Evolutionary conservation across 257 asterid species (phyloP), one percentile per base, ranked within the genome.

Genomic region (Prunella vulgaris): DNA sequence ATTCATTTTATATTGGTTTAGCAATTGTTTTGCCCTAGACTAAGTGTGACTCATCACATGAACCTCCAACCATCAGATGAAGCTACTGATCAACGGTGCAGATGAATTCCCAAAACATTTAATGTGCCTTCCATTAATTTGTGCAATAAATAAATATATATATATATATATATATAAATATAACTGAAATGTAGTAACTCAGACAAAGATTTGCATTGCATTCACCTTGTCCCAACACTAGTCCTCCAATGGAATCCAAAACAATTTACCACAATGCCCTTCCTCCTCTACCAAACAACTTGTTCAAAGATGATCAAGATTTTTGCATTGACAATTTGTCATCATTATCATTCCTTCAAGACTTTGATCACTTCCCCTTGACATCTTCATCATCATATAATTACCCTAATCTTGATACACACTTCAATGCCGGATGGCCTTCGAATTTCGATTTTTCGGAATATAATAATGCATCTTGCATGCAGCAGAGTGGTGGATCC

Each of bases 331-430:
- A 73, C 46, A 77, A 79, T 33, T 46, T 73, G 24, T 49, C 67
- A n/a, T 74, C 27, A 20, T 44, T 69, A 13, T 69, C 84, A 13
- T 72, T 72, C 59, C 88, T 80, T 37, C 89, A 87, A 59, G 89
- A 86, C 54, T 84, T 86, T 25, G 90, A 87, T 27, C 87, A 81
- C 24, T 80, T 77, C n/a, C 32, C 84, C 0, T 14, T 74, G 18
- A 38, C 53, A 38, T 25, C 66, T 22, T 57, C 78, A 6, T 71
- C 78, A 6, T 71, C 88, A 32, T 81, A 79, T 12, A 10, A 40
- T 64, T 59, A 72, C 52, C 75, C 84, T 14, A 73, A 66, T 64
- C 54, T 77, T 14, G 72, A 72, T 17, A 42, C 81, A 52, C 79
- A 72, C 15, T 37, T 77, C 7, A 73, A 70, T 14, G 79, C 79